Conservation (phyloP, 352 stramenopile species). For the Phytophthora citrophthora region DNA sequence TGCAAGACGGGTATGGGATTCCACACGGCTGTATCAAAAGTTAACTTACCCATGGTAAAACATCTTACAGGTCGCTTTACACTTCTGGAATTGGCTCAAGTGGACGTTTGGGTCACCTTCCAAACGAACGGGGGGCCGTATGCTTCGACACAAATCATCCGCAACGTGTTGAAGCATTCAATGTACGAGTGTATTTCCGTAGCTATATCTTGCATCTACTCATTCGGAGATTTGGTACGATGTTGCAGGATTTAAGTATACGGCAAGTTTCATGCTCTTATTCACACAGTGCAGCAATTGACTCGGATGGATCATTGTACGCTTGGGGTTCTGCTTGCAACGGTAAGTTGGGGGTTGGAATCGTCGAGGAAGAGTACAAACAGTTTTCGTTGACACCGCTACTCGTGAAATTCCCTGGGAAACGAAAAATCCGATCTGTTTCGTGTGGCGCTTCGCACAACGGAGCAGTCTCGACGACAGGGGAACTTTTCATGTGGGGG, state of each 20-base stretch:
- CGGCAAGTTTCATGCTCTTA: conserved; percentile 73
- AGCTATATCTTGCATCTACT: conserved; percentile 13
- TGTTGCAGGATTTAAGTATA: conserved; percentile 44
- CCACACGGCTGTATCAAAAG: background rate
- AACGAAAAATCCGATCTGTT: conserved; percentile 71
- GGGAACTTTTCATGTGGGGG: conserved; percentile 90
- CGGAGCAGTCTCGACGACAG: conserved; percentile 65
- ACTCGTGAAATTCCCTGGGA: conserved; percentile 69
- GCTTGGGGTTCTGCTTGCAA: conserved; percentile 86
- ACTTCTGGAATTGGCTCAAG: conserved; percentile 88
- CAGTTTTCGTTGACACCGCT: conserved; percentile 79
- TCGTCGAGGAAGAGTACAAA: conserved; percentile 81
- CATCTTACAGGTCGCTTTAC: conserved; percentile 75
- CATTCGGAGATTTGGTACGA: background rate
- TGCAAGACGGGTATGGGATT: conserved; percentile 74
- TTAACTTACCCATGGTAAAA: background rate
- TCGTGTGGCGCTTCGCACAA: conserved; percentile 91
- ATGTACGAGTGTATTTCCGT: conserved; percentile 28
- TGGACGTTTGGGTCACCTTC: conserved; percentile 82
- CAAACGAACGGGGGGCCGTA: conserved; percentile 52
- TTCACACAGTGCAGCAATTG: conserved; percentile 90
- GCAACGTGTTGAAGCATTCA: conserved; percentile 59
- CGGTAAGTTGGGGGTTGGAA: conserved; percentile 90
- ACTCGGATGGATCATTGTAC: conserved; percentile 78
- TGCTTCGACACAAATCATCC: conserved; percentile 77